Percentiles rank a stretch among this genome's conserved stretches.
phyloP scores from a whole-genome alignment of 768 basidiomycete species.

The Russula griseocarnosa region DNA sequence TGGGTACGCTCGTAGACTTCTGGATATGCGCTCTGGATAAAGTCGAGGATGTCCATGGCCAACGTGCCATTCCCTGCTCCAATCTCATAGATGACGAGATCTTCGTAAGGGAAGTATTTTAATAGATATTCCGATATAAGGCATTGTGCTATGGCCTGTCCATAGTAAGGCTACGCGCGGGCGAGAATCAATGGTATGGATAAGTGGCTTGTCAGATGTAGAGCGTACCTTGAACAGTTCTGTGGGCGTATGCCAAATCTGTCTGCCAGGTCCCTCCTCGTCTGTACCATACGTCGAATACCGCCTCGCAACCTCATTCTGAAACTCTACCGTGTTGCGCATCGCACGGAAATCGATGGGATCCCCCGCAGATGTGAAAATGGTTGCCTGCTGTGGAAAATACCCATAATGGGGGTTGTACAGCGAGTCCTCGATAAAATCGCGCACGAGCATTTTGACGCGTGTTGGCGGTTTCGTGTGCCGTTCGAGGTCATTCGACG shows the following conservation, averaged over 20 bases:
- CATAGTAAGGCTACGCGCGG: slow-evolving; percentile 79
- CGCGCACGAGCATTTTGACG: slow-evolving; percentile 92
- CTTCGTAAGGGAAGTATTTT: slow-evolving; percentile 94
- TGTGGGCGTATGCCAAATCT: slow-evolving; percentile 98
- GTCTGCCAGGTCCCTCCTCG: slow-evolving; percentile 69
- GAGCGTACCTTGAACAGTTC: slow-evolving; percentile 88
- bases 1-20: slow-evolving; percentile 91
- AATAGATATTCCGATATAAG: slow-evolving; percentile 89
- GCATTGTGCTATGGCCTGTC: slow-evolving; percentile 83
- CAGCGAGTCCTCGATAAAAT: slow-evolving; percentile 94
- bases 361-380: slow-evolving; percentile 63
- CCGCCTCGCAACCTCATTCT: slow-evolving; percentile 69
- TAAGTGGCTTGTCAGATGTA: slow-evolving; percentile 1
- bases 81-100: slow-evolving; percentile 94
- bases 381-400: slow-evolving; percentile 88
- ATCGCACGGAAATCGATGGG: slow-evolving; percentile 66
- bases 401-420: slow-evolving; percentile 99
- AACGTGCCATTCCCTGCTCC: slow-evolving; percentile 97
- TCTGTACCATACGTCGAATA: slow-evolving; percentile 70
- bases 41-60: slow-evolving; percentile 82
- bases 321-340: slow-evolving; percentile 69
- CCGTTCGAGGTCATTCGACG: slow-evolving; percentile 64
- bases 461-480: slow-evolving; percentile 59
- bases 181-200: slow-evolving; percentile 20
- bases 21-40: slow-evolving; percentile 69